Evolutionary conservation across 176 grass and related monocot species (phyloP), one percentile per base, ranked within the genome.

Genomic region (Aegilops longissima): DNA sequence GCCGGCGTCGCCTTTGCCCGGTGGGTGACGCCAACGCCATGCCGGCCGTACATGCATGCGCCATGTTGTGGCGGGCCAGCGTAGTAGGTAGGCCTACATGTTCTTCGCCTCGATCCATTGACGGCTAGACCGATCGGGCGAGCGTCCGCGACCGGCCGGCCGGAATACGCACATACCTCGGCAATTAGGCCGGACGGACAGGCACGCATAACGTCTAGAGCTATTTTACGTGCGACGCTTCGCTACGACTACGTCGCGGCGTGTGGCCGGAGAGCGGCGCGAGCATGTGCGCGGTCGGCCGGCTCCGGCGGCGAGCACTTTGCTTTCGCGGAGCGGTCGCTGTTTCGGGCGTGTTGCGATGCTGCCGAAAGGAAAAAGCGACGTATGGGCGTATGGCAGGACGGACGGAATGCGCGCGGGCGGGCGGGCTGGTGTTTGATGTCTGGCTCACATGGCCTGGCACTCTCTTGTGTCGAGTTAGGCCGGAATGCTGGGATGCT

Each of bases 361-460:
- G 71, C 71, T 49, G 72, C 72, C 72, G 40, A 75, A 75, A 75
- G 23, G 73, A 73, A 45, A 47, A 47, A 73, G 70, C 70, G 70
- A 24, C 21, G 38, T 45, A 73, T 73, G 70, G 70, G 29, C 24
- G 27, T 23, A 64, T 64, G 64, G 27, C 51, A 7, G 51, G 51
- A 18, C 5, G 51, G 51, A 18, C 51, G 16, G 51, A 54, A 54
- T 54, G 51, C 51, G 2, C 51, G 51, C 51, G 16, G 16, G 51
- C 51, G 5, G 14, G 51, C 16, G 16, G 5, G 51, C 12, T 12
- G 11, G 25, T 66, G 63, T 30, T 29, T 14, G 63, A 66, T 16
- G 25, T 11, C 4, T 72, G 8, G 70, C 44, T 51, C 42, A 76
- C 44, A 76, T 76, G 73, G 73, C 24, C 73, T 17, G 24, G 73